phyloP scores from a whole-genome alignment of 1,139 yeast genomes.

The Blastobotrys serpentis region DNA sequence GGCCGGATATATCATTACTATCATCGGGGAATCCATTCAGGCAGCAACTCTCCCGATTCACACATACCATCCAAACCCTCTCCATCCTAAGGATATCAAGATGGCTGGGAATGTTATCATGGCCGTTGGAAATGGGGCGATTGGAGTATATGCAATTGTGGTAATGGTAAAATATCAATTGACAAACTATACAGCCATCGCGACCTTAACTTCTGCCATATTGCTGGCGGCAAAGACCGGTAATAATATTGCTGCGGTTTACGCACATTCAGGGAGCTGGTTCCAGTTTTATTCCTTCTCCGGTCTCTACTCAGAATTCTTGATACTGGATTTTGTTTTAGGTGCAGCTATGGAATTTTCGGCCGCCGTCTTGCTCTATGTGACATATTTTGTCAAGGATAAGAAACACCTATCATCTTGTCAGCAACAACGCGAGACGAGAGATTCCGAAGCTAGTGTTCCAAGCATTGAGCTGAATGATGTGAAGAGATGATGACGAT shows the following conservation, averaged over 20 bases:
- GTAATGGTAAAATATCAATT: neutral
- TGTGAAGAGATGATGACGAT: neutral
- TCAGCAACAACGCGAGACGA: neutral
- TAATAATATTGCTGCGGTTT: neutral
- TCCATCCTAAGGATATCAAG: neutral
- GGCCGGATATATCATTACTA: neutral
- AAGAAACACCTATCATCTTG: neutral
- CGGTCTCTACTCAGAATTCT: slow-evolving; percentile 22
- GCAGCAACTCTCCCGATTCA: neutral
- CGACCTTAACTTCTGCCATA: neutral
- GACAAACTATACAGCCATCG: neutral
- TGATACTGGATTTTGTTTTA: slow-evolving; percentile 25
- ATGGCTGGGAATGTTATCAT: neutral
- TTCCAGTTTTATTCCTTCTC: slow-evolving; percentile 22
- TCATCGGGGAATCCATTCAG: neutral
- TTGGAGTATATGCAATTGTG: neutral
- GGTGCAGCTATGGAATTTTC: slow-evolving; percentile 25
- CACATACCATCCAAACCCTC: neutral
- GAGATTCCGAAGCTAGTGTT: neutral
- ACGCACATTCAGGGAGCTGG: slow-evolving; percentile 18
- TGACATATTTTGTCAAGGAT: slow-evolving; percentile 11
- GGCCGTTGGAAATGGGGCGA: neutral
- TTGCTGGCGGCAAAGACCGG: neutral
- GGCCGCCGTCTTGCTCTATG: slow-evolving; percentile 10
- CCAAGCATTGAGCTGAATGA: neutral